A percentile compares a stretch with the other conserved stretches of the same genome.
These are phyloP conservation scores for Pythium utonaiense DNA, from an alignment of 352 stramenopile species.

Conservation along the genomic window DNA sequence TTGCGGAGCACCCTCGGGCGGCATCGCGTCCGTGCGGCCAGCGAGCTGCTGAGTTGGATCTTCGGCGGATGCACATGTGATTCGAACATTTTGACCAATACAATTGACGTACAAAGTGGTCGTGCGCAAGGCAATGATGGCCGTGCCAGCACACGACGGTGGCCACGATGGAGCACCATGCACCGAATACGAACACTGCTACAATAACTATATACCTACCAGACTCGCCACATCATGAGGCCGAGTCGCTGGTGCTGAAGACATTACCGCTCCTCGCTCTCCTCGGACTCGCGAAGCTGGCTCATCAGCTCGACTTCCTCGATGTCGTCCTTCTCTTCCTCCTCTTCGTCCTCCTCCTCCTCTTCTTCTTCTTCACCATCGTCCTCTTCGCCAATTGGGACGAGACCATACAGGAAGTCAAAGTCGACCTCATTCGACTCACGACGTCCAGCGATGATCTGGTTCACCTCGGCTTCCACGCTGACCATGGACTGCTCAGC, in stretches of 20 bases:
- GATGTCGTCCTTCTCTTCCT: conserved; percentile 32
- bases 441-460: conserved; percentile 73
- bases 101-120: background rate
- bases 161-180: background rate
- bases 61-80: background rate
- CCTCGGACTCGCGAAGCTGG: conserved; percentile 10
- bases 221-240: background rate
- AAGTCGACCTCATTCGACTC: conserved; percentile 85
- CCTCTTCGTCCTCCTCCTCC: conserved; percentile 32
- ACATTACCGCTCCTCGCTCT: conserved; percentile 3
- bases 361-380: conserved; percentile 27
- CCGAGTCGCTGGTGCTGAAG: background rate
- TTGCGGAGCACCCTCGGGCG: no score
- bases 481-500: conserved; percentile 60
- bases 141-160: background rate
- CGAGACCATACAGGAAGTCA: conserved; percentile 67
- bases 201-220: conserved; percentile 4
- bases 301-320: conserved; percentile 23
- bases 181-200: background rate
- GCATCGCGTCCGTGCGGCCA: no score
- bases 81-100: conserved; percentile 6
- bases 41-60: background rate
- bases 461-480: conserved; percentile 81
- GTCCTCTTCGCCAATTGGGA: conserved; percentile 20
- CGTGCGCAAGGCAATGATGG: no score